Conservation (phyloP, 2,329 filamentous ascomycete species). For the Pseudocercospora musae region DNA sequence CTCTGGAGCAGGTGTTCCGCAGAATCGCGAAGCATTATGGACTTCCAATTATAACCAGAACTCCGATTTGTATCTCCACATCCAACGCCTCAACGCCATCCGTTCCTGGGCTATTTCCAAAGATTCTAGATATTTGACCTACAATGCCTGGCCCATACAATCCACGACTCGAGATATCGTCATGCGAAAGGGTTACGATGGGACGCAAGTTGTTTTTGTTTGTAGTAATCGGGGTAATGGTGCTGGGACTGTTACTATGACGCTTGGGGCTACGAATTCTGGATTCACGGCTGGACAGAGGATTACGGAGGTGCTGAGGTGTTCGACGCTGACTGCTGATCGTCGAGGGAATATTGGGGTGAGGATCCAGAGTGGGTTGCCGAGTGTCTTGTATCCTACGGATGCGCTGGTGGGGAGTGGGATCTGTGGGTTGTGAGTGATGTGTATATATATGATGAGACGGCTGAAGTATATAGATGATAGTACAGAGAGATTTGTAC, state of each 20-base stretch:
- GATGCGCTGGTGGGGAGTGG: conserved; percentile 16
- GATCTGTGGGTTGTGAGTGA: conserved; percentile 20
- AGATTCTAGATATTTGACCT: conserved; percentile 38
- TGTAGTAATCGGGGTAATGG: conserved; percentile 29
- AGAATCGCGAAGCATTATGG: conserved; percentile 41
- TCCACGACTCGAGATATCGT: conserved; percentile 41
- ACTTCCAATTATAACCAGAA: conserved; percentile 37
- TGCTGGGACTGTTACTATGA: conserved; percentile 12
- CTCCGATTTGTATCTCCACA: conserved; percentile 40
- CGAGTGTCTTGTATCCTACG: conserved; percentile 19
- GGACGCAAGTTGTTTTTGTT: conserved; percentile 37
- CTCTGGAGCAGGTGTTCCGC: conserved; percentile 31
- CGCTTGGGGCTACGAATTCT: conserved; percentile 30
- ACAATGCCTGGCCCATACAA: conserved; percentile 39
- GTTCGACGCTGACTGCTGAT: conserved; percentile 44
- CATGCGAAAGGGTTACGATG: conserved; percentile 43
- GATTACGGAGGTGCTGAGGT: conserved; percentile 44
- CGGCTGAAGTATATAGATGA: not conserved
- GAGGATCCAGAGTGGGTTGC: conserved; percentile 10
- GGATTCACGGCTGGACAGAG: conserved; percentile 26
- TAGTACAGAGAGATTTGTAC: not conserved
- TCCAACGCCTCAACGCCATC: conserved; percentile 48
- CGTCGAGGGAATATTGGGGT: conserved; percentile 41
- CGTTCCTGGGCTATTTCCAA: conserved; percentile 44
- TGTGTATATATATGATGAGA: not conserved